These are phyloP conservation scores for Rhynchosporium secalis DNA, from an alignment of 2,329 filamentous ascomycete genomes.

Conservation along the genomic window DNA sequence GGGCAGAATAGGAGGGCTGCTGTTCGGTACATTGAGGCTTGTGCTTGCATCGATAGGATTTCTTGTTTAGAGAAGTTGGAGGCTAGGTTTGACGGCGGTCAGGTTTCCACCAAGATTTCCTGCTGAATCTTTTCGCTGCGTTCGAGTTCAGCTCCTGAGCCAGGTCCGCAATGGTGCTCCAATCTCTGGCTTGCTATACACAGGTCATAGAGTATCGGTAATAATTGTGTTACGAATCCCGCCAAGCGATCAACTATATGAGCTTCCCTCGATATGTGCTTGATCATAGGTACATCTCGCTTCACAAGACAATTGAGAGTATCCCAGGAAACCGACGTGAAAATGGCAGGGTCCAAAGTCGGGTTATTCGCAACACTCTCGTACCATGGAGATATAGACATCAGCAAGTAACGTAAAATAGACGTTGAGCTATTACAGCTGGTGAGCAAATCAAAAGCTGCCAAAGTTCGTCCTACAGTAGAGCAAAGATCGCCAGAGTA, in stretches of 20 bases:
- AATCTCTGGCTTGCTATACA: background rate
- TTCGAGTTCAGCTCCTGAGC: background rate
- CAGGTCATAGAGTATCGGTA: background rate
- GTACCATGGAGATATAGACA: slow-evolving; percentile 1
- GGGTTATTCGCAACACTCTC: slow-evolving; percentile 1
- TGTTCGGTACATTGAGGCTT: slow-evolving; percentile 4
- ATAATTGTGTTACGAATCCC: background rate
- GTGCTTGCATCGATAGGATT: slow-evolving; percentile 7
- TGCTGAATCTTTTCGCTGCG: background rate
- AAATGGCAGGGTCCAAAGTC: slow-evolving; percentile 1
- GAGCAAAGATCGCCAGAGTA: background rate
- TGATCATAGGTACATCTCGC: background rate
- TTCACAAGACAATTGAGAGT: background rate
- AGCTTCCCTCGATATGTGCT: background rate
- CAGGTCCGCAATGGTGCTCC: no score
- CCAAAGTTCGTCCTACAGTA: background rate
- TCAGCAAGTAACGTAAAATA: slow-evolving; percentile 1
- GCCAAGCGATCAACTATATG: slow-evolving; percentile 4
- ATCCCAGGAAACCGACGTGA: slow-evolving; percentile 2
- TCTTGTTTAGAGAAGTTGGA: background rate
- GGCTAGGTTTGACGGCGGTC: background rate
- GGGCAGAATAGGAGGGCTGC: slow-evolving; percentile 4
- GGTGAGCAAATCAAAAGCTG: slow-evolving; percentile 5
- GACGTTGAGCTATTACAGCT: slow-evolving; percentile 6
- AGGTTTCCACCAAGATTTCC: background rate